phyloP scores from a whole-genome alignment of 305 asterid species.

The Lippia alba region DNA sequence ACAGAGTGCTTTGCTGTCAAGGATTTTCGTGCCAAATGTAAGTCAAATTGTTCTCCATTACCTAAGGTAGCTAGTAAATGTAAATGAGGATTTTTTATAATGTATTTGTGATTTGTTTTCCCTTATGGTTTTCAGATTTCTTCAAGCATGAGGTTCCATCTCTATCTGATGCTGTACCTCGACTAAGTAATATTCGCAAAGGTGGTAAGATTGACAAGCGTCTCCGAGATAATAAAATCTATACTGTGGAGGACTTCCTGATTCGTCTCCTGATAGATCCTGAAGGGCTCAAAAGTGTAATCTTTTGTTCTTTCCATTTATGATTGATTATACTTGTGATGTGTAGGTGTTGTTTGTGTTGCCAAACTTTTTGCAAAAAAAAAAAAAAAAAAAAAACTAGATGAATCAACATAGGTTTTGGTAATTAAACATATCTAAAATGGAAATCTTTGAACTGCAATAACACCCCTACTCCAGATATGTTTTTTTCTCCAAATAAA shows the following conservation, averaged over 20 bases:
- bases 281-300: conserved; percentile 42
- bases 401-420: too few species aligned
- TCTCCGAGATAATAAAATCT: conserved; percentile 32
- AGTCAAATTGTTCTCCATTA: conserved; percentile 9
- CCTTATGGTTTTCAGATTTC: conserved; percentile 37
- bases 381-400: too few species aligned
- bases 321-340: not conserved
- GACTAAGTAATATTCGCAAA: conserved; percentile 38
- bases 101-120: not conserved
- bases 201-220: conserved; percentile 40
- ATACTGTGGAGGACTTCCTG: conserved; percentile 47
- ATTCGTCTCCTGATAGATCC: conserved; percentile 41
- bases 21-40: conserved; percentile 54
- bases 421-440: too few species aligned
- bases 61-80: too few species aligned
- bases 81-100: too few species aligned
- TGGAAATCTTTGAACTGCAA: too few species aligned
- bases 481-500: too few species aligned
- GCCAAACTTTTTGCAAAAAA: too few species aligned
- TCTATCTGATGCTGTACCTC: conserved; percentile 47
- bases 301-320: not conserved
- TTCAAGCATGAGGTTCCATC: conserved; percentile 41
- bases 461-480: too few species aligned
- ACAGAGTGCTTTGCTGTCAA: conserved; percentile 52
- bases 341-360: too few species aligned